These are phyloP conservation scores for Posidonia australis DNA, from an alignment of 106 monocot genomes.

Conservation along the genomic window DNA sequence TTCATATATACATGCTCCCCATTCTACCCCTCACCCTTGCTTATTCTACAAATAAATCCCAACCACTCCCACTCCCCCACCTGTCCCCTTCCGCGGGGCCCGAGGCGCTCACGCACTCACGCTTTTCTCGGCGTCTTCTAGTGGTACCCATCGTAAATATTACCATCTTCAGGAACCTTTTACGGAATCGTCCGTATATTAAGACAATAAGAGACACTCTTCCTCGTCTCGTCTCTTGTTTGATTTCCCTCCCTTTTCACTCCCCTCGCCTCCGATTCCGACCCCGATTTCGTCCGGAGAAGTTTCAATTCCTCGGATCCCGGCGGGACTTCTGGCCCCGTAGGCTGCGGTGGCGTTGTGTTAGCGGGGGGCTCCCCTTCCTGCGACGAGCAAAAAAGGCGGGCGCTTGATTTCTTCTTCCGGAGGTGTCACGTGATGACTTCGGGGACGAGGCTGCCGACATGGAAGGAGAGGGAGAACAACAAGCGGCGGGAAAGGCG, in stretches of 20 bases:
- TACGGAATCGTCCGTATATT: too few species aligned
- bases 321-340: neutral
- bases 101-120: too few species aligned
- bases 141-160: too few species aligned
- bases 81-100: too few species aligned
- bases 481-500: constrained; percentile 26
- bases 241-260: constrained; percentile 2
- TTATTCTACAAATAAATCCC: too few species aligned
- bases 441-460: constrained; percentile 19
- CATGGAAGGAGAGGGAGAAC: constrained; percentile 31
- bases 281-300: neutral
- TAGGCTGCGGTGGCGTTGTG: neutral
- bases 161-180: too few species aligned
- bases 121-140: too few species aligned
- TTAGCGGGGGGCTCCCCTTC: neutral
- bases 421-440: constrained; percentile 5
- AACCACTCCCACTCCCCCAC: too few species aligned
- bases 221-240: neutral
- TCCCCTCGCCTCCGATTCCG: neutral
- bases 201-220: too few species aligned
- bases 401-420: neutral
- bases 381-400: neutral
- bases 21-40: too few species aligned
- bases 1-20: too few species aligned
- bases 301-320: neutral